Evolutionary conservation across 768 basidiomycete genomes (phyloP), one percentile per base, ranked within the genome.

Genomic region (Lentinula sp.): DNA sequence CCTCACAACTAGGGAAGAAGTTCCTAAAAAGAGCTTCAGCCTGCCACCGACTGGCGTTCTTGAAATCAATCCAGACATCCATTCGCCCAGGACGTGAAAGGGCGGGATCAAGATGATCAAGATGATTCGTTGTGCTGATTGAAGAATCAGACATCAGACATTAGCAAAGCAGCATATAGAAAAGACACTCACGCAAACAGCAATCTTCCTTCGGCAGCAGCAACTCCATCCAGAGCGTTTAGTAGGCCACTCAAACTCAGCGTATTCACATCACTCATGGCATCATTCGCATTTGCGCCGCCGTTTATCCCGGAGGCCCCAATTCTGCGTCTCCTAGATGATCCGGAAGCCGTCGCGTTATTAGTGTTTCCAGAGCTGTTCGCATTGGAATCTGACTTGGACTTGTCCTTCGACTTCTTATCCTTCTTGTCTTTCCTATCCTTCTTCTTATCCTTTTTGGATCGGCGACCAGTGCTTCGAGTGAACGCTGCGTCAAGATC

Each of bases 51-150:
- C 85, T 88, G 37, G 93, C 88, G 63, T 90, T 87, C 77, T 87
- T 89, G 78, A 95, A 95, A 71, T 93, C 90, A 50, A 95, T 82
- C 86, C 91, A 92, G 7, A 96, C 90, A 68, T 95, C 94, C 89
- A 92, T 91, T 32, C 90, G 88, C 16, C 94, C 94, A 5, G 94
- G 92, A 57, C 94, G 87, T n/a, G 87, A 90, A 10, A 96, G 83
- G 0, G 94, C 94, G 4, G 93, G 91, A 66, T 96, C 94, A 1
- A 96, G 82, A 37, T 88, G 84, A 67, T 95, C 91, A n/a, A 56
- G 55, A 42, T 56, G 55, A 56, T 56, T 9, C 32, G 16, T 13
- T n/a, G 59, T 60, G n/a, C 59, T 60, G 28, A 52, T 4, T 5
- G 8, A 39, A 16, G 13, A 34, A 65, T 48, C 9, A 60, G 58